Conservation (phyloP, 2,329 filamentous ascomycete species). For the Talaromyces marneffei region DNA sequence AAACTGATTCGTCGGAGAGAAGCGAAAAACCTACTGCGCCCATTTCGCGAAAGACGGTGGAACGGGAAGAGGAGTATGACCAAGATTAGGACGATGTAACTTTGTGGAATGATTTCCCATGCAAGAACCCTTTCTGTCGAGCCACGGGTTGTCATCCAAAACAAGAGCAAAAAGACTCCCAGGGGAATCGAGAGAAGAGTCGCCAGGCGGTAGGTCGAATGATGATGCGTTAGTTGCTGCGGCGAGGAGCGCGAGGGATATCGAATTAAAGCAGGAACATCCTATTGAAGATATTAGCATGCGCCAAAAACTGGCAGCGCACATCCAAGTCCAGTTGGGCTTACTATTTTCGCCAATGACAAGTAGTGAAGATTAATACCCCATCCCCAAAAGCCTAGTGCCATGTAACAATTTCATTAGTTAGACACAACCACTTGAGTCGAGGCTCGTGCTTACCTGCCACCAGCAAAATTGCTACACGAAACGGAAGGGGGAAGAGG, state of each 20-base stretch:
- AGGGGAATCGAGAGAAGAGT: constrained; percentile 68
- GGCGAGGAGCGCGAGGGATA: constrained; percentile 71
- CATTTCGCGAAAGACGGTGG: constrained; percentile 60
- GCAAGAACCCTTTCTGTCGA: constrained; percentile 62
- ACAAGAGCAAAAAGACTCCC: constrained; percentile 64
- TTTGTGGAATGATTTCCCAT: constrained; percentile 81
- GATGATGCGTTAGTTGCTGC: constrained; percentile 67
- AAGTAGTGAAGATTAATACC: constrained; percentile 86
- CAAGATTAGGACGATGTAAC: constrained; percentile 68
- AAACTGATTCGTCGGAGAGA: constrained; percentile 73
- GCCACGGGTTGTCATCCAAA: constrained; percentile 76
- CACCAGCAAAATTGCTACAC: constrained; percentile 78
- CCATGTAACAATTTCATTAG: constrained; percentile 13
- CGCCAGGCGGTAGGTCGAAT: constrained; percentile 80
- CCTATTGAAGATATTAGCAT: constrained; percentile 38
- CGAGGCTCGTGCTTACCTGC: constrained; percentile 55
- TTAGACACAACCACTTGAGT: neutral
- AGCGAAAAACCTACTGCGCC: constrained; percentile 67
- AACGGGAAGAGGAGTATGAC: constrained; percentile 68
- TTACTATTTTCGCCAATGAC: constrained; percentile 65
- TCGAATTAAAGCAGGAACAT: constrained; percentile 77
- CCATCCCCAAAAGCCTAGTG: constrained; percentile 87
- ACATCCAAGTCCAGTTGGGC: constrained; percentile 20
- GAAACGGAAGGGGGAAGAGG: constrained; percentile 80
- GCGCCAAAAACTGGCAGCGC: neutral